Base-by-base conservation (phyloP, 2,329 filamentous ascomycete species). In the Aspergillus latus region DNA sequence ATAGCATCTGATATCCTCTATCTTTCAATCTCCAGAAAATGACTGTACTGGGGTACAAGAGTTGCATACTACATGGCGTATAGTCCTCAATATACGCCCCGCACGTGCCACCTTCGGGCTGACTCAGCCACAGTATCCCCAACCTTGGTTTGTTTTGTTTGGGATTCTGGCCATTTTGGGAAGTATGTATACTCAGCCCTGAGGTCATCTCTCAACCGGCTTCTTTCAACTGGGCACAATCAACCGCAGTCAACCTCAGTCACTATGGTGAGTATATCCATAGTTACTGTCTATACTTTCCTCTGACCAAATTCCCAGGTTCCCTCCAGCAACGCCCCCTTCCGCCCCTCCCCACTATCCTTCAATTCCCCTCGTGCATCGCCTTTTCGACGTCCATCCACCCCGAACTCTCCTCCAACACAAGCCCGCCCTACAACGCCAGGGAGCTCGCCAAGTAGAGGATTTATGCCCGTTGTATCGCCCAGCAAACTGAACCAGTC, bases 311-410 rank as follows among this genome's bases (percentile, higher is more conserved):
- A 30, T 46, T 3, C 16, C 21, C 60, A 74, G 70, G 69, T 70
- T 37, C 54, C 60, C 52, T 84, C 81, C 78, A 71, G 81, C 78
- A 57, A 53, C 39, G 71, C 80, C 76, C 77, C 83, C 56, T 90
- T 88, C 74, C 89, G 89, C 72, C 86, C 87, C 11, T 89, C 87
- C 26, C 86, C 86, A 53, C 76, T 90, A 59, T 87, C 87, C 58
- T 89, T 88, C 74, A 86, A 86, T 62, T 87, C 88, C 46, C 82
- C 84, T 64, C 84, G 89, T 70, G 80, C 83, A 26, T 89, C 88
- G 8, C 86, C 88, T 2, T 88, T 89, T 55, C 82, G 86, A 64
- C 81, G 87, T 61, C 83, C 83, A 7, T 88, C 86, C 2, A 81
- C 77, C 4, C 85, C 88, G 3, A 82, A 81, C 40, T 78, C 81